A percentile compares a stretch with the other conserved stretches of the same genome.
phyloP scores from a whole-genome alignment of 768 basidiomycete species.

The Sporobolomyces roseus region DNA sequence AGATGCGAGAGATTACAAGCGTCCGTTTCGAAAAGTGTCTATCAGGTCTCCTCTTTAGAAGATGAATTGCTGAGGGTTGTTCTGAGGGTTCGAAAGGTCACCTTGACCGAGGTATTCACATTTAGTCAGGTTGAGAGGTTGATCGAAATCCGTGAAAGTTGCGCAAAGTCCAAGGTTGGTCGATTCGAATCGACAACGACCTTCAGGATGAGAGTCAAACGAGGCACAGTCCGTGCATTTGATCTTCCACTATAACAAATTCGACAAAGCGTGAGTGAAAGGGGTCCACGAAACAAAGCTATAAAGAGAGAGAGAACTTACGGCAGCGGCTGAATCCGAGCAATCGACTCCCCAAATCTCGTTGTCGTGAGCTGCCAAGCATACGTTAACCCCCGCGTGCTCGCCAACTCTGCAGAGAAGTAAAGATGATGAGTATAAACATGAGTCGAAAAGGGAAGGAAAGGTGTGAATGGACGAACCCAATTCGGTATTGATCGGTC shows the following conservation, averaged over 20 bases:
- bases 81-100: not conserved
- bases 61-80: slow-evolving; percentile 2
- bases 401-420: not conserved
- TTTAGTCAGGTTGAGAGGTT: not conserved
- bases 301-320: not conserved
- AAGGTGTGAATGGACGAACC: not conserved
- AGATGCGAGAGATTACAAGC: too few species aligned
- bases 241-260: slow-evolving; percentile 7
- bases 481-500: slow-evolving; percentile 1
- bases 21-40: not conserved
- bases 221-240: not conserved
- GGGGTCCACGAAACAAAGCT: not conserved
- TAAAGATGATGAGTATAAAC: too few species aligned
- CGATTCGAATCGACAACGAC: not conserved
- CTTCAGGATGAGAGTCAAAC: not conserved
- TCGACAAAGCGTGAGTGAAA: not conserved
- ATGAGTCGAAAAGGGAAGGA: not conserved
- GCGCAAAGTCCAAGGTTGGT: not conserved
- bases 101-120: not conserved
- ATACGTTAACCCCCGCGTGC: not conserved
- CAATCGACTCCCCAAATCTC: not conserved
- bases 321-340: not conserved
- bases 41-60: not conserved
- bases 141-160: not conserved
- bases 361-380: not conserved